These are phyloP conservation scores for Cyclospora cayetanensis DNA, from an alignment of 169 alveolate genomes.

Conservation along the genomic window DNA sequence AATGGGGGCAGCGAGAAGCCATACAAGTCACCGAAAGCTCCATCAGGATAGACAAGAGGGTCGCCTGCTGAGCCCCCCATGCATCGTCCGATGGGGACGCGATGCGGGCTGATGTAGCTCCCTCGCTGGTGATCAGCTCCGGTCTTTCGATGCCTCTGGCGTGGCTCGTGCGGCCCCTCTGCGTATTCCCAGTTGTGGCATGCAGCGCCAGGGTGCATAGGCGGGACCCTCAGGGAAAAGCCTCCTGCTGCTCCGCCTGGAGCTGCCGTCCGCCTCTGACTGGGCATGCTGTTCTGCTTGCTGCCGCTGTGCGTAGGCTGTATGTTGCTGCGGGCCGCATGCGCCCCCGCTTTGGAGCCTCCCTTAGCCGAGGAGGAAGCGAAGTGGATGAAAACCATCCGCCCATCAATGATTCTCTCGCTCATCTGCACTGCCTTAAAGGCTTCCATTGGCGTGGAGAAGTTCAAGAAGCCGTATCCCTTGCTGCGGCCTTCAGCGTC, in stretches of 20 bases:
- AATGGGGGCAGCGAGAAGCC: background rate
- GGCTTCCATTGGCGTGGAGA: conserved; percentile 77
- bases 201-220: too few relatives aligned
- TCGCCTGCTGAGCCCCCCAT: background rate
- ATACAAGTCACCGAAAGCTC: background rate
- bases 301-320: background rate
- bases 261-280: background rate
- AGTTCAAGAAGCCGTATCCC: conserved; percentile 80
- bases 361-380: conserved; percentile 7
- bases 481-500: conserved; percentile 80
- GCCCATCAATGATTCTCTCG: conserved; percentile 80
- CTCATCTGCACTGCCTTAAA: conserved; percentile 82
- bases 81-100: too few relatives aligned
- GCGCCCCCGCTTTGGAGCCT: too few relatives aligned
- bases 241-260: background rate
- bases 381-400: conserved; percentile 77
- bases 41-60: background rate
- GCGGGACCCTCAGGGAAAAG: background rate
- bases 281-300: background rate
- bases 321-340: background rate
- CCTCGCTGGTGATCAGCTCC: too few relatives aligned
- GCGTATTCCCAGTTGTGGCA: too few relatives aligned
- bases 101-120: too few relatives aligned
- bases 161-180: conserved; percentile 15
- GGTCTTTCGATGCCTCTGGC: background rate